These are phyloP conservation scores for Aspergillus proliferans DNA, from an alignment of 2,329 filamentous ascomycete genomes.

Conservation along the genomic window DNA sequence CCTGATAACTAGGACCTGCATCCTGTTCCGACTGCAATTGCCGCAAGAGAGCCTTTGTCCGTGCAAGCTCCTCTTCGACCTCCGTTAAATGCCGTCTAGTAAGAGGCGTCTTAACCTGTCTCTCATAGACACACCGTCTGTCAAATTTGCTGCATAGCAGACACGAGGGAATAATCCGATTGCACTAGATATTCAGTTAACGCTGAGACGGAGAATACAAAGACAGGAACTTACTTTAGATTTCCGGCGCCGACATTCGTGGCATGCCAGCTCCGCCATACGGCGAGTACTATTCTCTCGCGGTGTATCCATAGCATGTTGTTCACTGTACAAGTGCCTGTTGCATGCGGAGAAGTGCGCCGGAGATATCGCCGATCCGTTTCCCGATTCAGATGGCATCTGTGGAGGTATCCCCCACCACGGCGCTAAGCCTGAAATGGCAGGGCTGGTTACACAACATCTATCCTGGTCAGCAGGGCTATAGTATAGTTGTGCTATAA, in stretches of 20 bases:
- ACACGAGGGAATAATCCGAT: constrained; percentile 34
- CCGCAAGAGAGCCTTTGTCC: constrained; percentile 14
- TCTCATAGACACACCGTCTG: constrained; percentile 46
- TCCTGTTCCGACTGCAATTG: not conserved
- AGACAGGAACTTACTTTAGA: constrained; percentile 14
- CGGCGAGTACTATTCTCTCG: not conserved
- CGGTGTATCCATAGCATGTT: not conserved
- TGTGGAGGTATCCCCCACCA: not conserved
- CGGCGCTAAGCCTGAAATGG: not conserved
- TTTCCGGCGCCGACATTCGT: constrained; percentile 37
- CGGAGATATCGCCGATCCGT: not conserved
- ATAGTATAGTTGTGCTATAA: not conserved
- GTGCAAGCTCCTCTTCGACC: constrained; percentile 38
- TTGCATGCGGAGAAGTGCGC: not conserved
- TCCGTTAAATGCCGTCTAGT: constrained; percentile 44
- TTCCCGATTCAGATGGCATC: not conserved
- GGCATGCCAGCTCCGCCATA: constrained; percentile 17
- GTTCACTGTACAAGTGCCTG: no score
- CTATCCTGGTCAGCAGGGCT: not conserved
- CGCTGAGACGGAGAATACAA: not conserved
- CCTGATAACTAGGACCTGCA: not conserved
- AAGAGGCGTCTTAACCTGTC: constrained; percentile 43
- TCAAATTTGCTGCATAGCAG: constrained; percentile 39
- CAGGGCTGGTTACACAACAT: not conserved
- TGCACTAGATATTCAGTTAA: constrained; percentile 22